Percentiles rank a stretch among this genome's conserved stretches.
Evolutionary conservation across 2,329 filamentous ascomycete genomes (phyloP).

Genomic region (Monosporascus sp.): DNA sequence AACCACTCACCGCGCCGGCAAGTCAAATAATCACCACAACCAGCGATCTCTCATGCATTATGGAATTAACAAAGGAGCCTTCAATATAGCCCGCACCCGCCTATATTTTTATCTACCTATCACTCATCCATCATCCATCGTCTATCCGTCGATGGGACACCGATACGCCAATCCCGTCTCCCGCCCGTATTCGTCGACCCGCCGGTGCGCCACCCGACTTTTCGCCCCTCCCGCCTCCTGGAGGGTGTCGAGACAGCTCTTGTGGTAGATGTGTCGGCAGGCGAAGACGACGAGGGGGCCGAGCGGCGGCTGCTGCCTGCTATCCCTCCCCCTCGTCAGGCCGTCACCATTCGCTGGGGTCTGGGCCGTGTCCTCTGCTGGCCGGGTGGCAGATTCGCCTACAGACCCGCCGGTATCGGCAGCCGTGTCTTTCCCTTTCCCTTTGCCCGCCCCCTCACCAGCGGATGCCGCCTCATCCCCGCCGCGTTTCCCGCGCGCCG

Average conservation of each 20-base stretch:
- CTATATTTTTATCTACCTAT: too few species aligned
- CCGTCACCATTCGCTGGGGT: conserved; percentile 22
- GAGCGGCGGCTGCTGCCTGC: conserved; percentile 38
- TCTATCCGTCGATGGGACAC: conserved; percentile 53
- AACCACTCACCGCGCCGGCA: too few species aligned
- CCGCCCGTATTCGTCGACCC: conserved; percentile 35
- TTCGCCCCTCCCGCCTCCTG: conserved; percentile 33
- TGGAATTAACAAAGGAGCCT: too few species aligned
- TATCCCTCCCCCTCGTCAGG: conserved; percentile 35
- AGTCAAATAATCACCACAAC: too few species aligned
- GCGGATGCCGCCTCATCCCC: conserved; percentile 19
- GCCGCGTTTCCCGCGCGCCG: conserved; percentile 30
- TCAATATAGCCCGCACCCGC: too few species aligned
- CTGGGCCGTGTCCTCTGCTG: conserved; percentile 1
- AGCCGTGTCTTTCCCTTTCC: conserved; percentile 51
- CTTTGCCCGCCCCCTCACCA: conserved; percentile 32
- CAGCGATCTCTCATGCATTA: too few species aligned
- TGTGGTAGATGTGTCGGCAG: conserved; percentile 67
- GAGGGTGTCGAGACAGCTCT: conserved; percentile 62
- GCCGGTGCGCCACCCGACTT: conserved; percentile 36
- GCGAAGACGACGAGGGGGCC: conserved; percentile 64
- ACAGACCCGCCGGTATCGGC: conserved; percentile 3
- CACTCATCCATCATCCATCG: background rate
- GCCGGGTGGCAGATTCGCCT: background rate
- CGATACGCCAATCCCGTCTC: conserved; percentile 47